These are phyloP conservation scores for Daldinia bambusicola DNA, from an alignment of 495 filamentous ascomycete genomes.

Conservation along the genomic window DNA sequence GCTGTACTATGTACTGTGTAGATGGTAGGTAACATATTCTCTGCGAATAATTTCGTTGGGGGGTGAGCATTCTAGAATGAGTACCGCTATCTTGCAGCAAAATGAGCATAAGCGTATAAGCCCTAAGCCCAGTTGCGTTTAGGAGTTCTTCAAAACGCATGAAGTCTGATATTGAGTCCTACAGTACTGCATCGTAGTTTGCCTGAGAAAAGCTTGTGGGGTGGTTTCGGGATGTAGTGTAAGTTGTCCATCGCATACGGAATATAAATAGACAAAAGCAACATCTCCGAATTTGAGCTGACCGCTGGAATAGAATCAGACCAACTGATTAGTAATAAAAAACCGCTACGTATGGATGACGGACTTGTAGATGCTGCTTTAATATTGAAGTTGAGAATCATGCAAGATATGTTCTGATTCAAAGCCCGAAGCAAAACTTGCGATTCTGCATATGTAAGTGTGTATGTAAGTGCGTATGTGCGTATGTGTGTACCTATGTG, in stretches of 20 bases:
- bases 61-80: slow-evolving; percentile 11
- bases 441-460: neutral
- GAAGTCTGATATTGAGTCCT: neutral
- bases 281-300: neutral
- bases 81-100: slow-evolving; percentile 17
- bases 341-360: neutral
- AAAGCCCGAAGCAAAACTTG: neutral
- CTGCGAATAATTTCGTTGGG: slow-evolving; percentile 3
- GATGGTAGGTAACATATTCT: neutral
- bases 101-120: slow-evolving; percentile 15
- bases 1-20: neutral
- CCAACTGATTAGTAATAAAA: neutral
- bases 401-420: neutral
- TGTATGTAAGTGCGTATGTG: too few species aligned
- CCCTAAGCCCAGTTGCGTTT: slow-evolving; percentile 26
- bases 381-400: neutral
- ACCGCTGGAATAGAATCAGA: slow-evolving; percentile 1
- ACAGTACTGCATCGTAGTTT: neutral
- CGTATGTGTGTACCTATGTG: too few species aligned
- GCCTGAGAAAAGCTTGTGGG: neutral
- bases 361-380: neutral
- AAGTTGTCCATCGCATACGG: neutral
- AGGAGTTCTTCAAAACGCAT: neutral
- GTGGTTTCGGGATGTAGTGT: neutral
- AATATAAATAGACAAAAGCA: neutral